A percentile compares a stretch with the other conserved stretches of the same genome.
Evolutionary conservation across 75 land plant genomes (phyloP).

Genomic region (Cupressus sempervirens): DNA sequence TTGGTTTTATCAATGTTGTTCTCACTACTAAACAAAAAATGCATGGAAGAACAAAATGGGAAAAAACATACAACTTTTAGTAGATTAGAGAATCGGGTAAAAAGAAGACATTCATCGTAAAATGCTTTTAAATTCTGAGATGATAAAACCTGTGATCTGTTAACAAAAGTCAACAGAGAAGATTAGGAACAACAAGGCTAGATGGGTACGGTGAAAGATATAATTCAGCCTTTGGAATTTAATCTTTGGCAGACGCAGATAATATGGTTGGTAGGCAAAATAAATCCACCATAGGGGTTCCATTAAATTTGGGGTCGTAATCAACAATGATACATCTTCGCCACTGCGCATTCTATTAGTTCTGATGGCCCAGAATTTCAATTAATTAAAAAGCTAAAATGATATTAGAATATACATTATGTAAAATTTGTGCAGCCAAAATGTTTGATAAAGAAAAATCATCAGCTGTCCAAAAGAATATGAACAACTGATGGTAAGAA

Average conservation of each 20-base stretch:
- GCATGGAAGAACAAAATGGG: background rate
- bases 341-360: background rate
- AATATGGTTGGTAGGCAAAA: background rate
- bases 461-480: background rate
- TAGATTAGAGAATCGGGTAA: background rate
- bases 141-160: background rate
- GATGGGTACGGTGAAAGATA: background rate
- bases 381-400: background rate
- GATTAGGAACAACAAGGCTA: background rate
- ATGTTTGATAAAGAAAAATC: background rate
- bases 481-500: background rate
- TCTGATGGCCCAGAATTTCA: background rate
- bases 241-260: background rate
- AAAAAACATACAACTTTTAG: background rate
- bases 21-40: background rate
- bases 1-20: background rate
- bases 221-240: background rate
- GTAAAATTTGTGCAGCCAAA: background rate
- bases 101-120: background rate
- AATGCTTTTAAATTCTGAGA: background rate
- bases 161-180: background rate
- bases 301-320: background rate
- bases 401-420: background rate
- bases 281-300: background rate
- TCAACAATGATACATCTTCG: background rate